Percentiles rank a stretch among this genome's conserved stretches.
phyloP scores from a whole-genome alignment of 768 basidiomycete genomes.

The Suillus americanus region DNA sequence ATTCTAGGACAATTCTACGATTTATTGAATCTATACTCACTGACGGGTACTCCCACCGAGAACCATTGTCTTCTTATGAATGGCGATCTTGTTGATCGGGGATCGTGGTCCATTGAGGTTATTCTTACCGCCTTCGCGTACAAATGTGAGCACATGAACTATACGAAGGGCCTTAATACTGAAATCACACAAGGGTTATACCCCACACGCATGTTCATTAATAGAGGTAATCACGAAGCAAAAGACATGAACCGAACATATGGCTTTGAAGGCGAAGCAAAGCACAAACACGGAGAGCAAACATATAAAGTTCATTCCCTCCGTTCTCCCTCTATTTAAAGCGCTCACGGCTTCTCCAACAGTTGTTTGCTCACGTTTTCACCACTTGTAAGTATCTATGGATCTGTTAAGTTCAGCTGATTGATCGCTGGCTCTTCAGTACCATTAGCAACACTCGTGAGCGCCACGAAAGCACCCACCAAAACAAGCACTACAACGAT shows the following conservation, averaged over 20 bases:
- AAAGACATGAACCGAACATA: constrained; percentile 96
- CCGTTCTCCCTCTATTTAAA: background rate
- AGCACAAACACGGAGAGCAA: constrained; percentile 95
- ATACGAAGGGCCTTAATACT: constrained; percentile 4
- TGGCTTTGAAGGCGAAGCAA: constrained; percentile 94
- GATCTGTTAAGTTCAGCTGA: background rate
- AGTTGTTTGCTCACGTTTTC: constrained; percentile 95
- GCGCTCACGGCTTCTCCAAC: constrained; percentile 10
- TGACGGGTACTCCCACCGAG: constrained; percentile 83
- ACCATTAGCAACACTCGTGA: constrained; percentile 85
- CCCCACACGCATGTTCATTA: constrained; percentile 87
- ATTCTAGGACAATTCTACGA: constrained; percentile 90
- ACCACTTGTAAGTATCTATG: constrained; percentile 63
- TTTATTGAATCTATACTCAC: constrained; percentile 78
- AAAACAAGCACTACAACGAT: constrained; percentile 50
- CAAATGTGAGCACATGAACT: constrained; percentile 65
- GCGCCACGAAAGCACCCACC: constrained; percentile 60
- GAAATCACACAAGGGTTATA: constrained; percentile 71
- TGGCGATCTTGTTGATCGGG: constrained; percentile 95
- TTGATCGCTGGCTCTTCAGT: constrained; percentile 47
- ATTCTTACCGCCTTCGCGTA: constrained; percentile 91
- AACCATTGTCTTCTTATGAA: constrained; percentile 90
- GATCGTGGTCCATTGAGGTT: constrained; percentile 94
- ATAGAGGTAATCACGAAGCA: constrained; percentile 95
- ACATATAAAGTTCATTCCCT: constrained; percentile 72